Conservation (phyloP, 176 grass and related monocot genomes). For the Phoenix dactylifera region DNA sequence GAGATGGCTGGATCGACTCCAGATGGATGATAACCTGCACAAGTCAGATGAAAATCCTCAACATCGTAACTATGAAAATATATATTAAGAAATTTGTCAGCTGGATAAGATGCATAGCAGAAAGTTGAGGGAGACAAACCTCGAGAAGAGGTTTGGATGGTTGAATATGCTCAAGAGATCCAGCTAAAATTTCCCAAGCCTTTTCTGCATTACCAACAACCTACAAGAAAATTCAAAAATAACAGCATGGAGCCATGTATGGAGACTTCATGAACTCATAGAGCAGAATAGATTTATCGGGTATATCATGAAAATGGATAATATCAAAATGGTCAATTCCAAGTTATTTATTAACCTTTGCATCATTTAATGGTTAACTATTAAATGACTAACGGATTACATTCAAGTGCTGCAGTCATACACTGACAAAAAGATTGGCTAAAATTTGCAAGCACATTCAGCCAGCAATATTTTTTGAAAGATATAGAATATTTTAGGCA, state of each 20-base stretch:
- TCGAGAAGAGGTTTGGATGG: slow-evolving; percentile 63
- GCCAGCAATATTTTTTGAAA: too few relatives aligned
- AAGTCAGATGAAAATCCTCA: slow-evolving; percentile 2
- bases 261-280: neutral
- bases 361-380: too few relatives aligned
- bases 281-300: neutral
- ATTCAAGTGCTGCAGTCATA: too few relatives aligned
- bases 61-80: neutral
- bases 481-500: too few relatives aligned
- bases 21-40: slow-evolving; percentile 75
- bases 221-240: slow-evolving; percentile 22
- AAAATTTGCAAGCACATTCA: too few relatives aligned
- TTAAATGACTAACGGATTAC: too few relatives aligned
- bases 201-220: slow-evolving; percentile 58
- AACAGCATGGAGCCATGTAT: neutral
- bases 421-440: too few relatives aligned
- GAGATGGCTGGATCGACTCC: slow-evolving; percentile 59
- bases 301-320: too few relatives aligned
- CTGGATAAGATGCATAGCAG: neutral
- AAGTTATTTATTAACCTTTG: too few relatives aligned
- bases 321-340: too few relatives aligned
- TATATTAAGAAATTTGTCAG: neutral
- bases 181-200: slow-evolving; percentile 56
- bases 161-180: slow-evolving; percentile 34
- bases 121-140: slow-evolving; percentile 26